A percentile compares a stretch with the other conserved stretches of the same genome.
phyloP scores from a whole-genome alignment of 805 yeast genomes.

The Saccharomycopsis selenospora region DNA sequence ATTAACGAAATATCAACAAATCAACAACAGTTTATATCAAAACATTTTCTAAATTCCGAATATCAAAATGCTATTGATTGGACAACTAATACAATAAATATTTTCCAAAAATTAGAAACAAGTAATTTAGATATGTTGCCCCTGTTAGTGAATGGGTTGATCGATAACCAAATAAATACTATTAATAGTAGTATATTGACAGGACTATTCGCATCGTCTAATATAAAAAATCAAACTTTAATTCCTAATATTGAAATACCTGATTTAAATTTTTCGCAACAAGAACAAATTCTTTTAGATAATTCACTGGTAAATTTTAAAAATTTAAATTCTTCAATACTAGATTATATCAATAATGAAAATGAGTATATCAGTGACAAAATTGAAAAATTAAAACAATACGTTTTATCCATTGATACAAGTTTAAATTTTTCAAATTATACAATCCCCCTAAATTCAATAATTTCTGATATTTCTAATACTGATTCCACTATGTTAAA shows the following conservation, averaged over 20 bases:
- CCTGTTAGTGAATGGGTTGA: neutral
- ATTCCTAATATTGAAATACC: no score
- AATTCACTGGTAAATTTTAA: neutral
- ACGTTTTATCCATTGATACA: slow-evolving; percentile 1
- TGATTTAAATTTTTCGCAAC: neutral
- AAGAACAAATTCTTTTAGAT: neutral
- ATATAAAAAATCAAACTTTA: neutral
- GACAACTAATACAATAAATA: no score
- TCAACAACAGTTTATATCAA: no score
- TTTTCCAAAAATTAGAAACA: no score
- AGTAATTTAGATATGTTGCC: no score
- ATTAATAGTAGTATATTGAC: neutral
- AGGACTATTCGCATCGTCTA: no score
- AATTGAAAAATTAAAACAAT: neutral
- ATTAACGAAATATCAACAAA: no score
- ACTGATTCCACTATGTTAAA: neutral
- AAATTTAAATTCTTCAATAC: neutral
- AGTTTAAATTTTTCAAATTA: slow-evolving; percentile 3
- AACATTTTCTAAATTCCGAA: no score
- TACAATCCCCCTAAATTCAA: neutral
- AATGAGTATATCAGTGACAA: neutral
- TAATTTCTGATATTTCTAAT: neutral
- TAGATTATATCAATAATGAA: neutral
- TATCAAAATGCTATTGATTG: no score
- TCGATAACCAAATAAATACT: neutral